These are phyloP conservation scores for Monosporozyma siamensis DNA, from an alignment of 805 yeast species.

Conservation along the genomic window DNA sequence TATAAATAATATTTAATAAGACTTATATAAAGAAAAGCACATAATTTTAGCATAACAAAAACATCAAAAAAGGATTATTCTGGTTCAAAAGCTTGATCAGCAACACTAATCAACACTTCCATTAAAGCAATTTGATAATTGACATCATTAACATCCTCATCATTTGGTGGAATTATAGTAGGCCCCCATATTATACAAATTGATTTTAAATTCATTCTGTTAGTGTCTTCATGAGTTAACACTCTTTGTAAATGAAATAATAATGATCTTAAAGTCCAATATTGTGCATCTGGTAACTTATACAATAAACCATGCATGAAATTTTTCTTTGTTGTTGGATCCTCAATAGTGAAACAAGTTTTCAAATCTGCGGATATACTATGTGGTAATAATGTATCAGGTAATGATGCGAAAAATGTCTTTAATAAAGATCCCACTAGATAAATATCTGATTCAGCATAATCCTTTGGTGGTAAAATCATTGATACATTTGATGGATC, in stretches of 20 bases:
- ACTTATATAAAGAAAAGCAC: no score
- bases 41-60: no score
- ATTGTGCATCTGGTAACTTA: slow-evolving; percentile 88
- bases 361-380: slow-evolving; percentile 24
- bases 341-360: slow-evolving; percentile 60
- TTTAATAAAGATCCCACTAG: slow-evolving; percentile 83
- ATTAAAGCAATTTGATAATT: slow-evolving; percentile 68
- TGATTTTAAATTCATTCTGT: slow-evolving; percentile 76
- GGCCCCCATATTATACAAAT: slow-evolving; percentile 95
- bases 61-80: no score
- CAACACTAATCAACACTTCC: slow-evolving; percentile 75
- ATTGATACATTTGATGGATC: slow-evolving; percentile 60
- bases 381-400: slow-evolving; percentile 41
- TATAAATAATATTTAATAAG: no score
- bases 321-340: slow-evolving; percentile 55
- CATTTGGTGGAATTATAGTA: slow-evolving; percentile 61
- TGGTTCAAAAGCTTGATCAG: slow-evolving; percentile 70
- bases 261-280: slow-evolving; percentile 79
- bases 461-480: slow-evolving; percentile 44
- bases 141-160: slow-evolving; percentile 61
- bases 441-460: slow-evolving; percentile 73
- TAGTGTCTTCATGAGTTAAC: slow-evolving; percentile 47
- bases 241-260: slow-evolving; percentile 79
- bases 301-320: slow-evolving; percentile 77
- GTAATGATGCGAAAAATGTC: slow-evolving; percentile 72